These are phyloP conservation scores for Fragosphaeria purpurea DNA, from an alignment of 2,329 filamentous ascomycete species.

Conservation along the genomic window DNA sequence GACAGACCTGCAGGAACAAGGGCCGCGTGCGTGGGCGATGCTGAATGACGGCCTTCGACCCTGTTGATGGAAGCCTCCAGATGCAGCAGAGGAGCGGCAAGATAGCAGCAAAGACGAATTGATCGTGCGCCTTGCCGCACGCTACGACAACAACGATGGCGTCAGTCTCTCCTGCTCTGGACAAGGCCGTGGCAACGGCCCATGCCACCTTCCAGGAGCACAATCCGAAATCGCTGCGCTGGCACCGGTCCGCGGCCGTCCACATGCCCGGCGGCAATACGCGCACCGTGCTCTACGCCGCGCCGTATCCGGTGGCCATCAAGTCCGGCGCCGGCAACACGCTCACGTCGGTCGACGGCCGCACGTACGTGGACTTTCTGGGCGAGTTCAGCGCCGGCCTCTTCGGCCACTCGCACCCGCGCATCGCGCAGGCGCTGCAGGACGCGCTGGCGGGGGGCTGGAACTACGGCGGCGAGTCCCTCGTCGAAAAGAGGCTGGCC, in stretches of 20 bases:
- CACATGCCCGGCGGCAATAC: slow-evolving; percentile 30
- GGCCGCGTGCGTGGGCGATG: too few species aligned
- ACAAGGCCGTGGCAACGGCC: slow-evolving; percentile 4
- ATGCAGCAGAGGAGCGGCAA: too few species aligned
- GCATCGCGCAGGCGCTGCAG: slow-evolving; percentile 1
- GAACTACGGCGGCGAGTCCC: slow-evolving; percentile 42
- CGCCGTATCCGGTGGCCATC: slow-evolving; percentile 26
- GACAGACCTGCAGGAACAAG: too few species aligned
- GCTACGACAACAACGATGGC: too few species aligned
- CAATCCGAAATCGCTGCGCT: slow-evolving; percentile 6
- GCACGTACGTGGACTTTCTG: slow-evolving; percentile 21
- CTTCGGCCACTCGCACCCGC: slow-evolving; percentile 33
- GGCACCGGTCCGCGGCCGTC: slow-evolving; percentile 3
- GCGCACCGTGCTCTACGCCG: slow-evolving; percentile 29
- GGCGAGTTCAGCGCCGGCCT: slow-evolving; percentile 52
- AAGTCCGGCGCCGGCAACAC: slow-evolving; percentile 16
- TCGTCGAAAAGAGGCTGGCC: slow-evolving; percentile 42
- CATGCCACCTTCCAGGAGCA: slow-evolving; percentile 6
- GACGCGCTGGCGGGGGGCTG: slow-evolving; percentile 27
- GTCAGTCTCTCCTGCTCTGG: too few species aligned
- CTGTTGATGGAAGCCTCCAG: too few species aligned
- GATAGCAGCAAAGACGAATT: too few species aligned
- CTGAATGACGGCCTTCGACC: too few species aligned
- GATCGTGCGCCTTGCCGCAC: too few species aligned
- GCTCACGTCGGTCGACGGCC: slow-evolving; percentile 20